Percentiles rank a stretch among this genome's conserved stretches.
Conservation (phyloP, 768 basidiomycete genomes). For the Hemileccinum impolitum region DNA sequence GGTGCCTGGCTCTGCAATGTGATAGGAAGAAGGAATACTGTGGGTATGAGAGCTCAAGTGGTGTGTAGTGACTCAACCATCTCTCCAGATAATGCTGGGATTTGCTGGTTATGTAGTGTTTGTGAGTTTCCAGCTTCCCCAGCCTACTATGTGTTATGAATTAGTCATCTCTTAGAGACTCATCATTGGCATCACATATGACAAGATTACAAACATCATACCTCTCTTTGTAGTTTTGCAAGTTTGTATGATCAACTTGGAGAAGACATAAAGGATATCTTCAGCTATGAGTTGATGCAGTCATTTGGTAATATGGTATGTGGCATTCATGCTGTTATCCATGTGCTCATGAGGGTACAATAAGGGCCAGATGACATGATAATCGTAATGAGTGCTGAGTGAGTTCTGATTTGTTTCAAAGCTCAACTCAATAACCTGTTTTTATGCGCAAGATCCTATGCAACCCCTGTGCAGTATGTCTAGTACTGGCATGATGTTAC, state of each 20-base stretch:
- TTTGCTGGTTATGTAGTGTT: constrained; percentile 66
- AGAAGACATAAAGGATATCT: not conserved
- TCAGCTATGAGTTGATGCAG: constrained; percentile 67
- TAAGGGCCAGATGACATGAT: constrained; percentile 67
- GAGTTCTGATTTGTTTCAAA: constrained; percentile 22
- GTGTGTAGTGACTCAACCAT: constrained; percentile 1
- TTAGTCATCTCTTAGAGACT: constrained; percentile 33
- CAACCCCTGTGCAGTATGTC: constrained; percentile 56
- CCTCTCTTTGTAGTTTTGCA: constrained; percentile 68
- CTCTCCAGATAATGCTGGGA: constrained; percentile 56
- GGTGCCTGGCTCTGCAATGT: constrained; percentile 48
- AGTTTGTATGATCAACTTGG: constrained; percentile 16
- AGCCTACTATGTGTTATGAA: not conserved
- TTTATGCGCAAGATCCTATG: constrained; percentile 44
- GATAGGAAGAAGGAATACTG: constrained; percentile 55
- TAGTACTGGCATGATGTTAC: not conserved
- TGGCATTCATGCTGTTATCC: not conserved
- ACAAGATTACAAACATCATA: constrained; percentile 57
- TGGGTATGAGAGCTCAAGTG: constrained; percentile 22
- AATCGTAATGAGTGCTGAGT: constrained; percentile 64
- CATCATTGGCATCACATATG: constrained; percentile 56
- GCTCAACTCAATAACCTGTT: constrained; percentile 1
- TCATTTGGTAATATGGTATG: constrained; percentile 62
- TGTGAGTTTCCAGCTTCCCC: constrained; percentile 30
- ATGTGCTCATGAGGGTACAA: constrained; percentile 8